Base-by-base conservation (phyloP, 441 rosid genomes). In the Dalechampia spathulata region DNA sequence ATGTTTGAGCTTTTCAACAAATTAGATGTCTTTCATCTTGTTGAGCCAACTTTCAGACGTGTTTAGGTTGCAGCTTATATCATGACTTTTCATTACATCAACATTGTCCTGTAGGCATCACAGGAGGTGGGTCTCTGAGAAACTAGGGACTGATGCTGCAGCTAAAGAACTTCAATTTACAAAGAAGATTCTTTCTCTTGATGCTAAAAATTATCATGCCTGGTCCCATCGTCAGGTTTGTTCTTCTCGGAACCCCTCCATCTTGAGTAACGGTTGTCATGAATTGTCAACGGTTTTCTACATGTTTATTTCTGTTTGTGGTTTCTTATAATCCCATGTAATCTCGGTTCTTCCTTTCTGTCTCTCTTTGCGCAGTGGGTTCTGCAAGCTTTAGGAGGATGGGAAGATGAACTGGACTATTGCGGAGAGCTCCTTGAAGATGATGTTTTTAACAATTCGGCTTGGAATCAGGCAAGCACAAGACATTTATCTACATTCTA, bases 221-320 rank as follows among this genome's bases (percentile, higher is more conserved):
- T 87, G 99, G 97, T 90, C 96, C 39, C 91, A 90, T 75, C 80
- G 99, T 63, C 97, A 90, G 97, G 99, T 86, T 59, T 63, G 85
- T 75, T 27, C 28, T 52, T 34, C 16, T 34, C 37, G 10, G 27
- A 2, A 38, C 28, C 15, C 22, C 4, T 27, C 19, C n/a, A n/a
- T n/a, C n/a, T n/a, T n/a, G n/a, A n/a, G n/a, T n/a, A n/a, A n/a
- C n/a, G n/a, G n/a, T n/a, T n/a, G n/a, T n/a, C n/a, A n/a, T n/a
- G n/a, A n/a, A n/a, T n/a, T n/a, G n/a, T n/a, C n/a, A n/a, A n/a
- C n/a, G n/a, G n/a, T n/a, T n/a, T n/a, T n/a, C n/a, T n/a, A n/a
- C n/a, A n/a, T n/a, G n/a, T 12, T 34, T 38, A 2, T 16, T 28
- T 17, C 32, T 32, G 17, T 44, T 23, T n/a, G 16, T 1, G 14